A percentile compares a stretch with the other conserved stretches of the same genome.
Conservation (phyloP, 306 rosid genomes). For the Prunus padus region DNA sequence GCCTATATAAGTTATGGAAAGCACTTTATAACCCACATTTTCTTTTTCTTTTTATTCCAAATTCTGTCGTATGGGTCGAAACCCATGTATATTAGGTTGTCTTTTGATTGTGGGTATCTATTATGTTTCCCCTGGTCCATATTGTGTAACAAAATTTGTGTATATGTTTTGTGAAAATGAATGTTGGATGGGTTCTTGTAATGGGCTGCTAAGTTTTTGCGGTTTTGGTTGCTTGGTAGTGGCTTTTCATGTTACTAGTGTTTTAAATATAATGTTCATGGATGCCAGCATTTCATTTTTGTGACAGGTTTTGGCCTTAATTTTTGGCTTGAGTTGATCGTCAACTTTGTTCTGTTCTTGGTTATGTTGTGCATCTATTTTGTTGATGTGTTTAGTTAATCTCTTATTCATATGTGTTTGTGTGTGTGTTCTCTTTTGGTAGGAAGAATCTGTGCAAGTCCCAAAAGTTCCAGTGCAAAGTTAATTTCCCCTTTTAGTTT, state of each 20-base stretch:
- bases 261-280: not conserved
- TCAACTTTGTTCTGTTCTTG: not conserved
- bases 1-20: not conserved
- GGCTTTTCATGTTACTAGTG: not conserved
- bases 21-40: too few species aligned
- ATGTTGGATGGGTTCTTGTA: not conserved
- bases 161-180: not conserved
- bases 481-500: not conserved
- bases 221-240: not conserved
- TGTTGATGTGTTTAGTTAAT: not conserved
- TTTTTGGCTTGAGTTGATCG: not conserved
- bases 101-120: not conserved
- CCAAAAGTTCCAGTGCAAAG: not conserved
- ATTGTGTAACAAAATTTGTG: not conserved
- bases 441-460: not conserved
- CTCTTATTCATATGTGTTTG: not conserved
- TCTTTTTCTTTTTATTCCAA: too few species aligned
- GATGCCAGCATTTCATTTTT: not conserved
- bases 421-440: not conserved
- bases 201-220: not conserved
- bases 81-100: not conserved
- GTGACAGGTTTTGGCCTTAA: not conserved
- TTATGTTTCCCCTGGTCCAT: not conserved
- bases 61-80: not conserved
- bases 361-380: not conserved